These are phyloP conservation scores for Monosporozyma solicola DNA, from an alignment of 805 yeast species.

Conservation along the genomic window DNA sequence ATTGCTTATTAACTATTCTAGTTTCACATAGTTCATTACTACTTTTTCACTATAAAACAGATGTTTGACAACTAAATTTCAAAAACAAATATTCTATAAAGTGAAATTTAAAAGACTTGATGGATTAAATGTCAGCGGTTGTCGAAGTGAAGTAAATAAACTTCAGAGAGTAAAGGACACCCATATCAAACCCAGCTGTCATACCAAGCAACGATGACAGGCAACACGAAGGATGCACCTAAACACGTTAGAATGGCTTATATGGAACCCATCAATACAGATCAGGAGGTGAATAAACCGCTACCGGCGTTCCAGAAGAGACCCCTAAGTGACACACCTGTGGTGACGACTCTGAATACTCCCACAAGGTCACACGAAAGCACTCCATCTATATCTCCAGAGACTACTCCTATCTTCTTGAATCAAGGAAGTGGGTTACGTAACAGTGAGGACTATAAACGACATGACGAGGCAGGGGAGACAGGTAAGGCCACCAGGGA, in stretches of 20 bases:
- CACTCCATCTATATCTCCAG: constrained; percentile 3
- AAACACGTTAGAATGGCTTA: background rate
- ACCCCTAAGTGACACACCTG: constrained; percentile 8
- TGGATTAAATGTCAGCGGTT: too few species aligned
- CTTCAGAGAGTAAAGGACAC: background rate
- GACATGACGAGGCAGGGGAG: background rate
- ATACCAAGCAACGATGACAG: background rate
- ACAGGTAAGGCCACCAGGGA: background rate
- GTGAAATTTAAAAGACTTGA: too few species aligned
- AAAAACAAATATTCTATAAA: too few species aligned
- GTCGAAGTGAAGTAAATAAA: too few species aligned
- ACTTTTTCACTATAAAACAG: too few species aligned
- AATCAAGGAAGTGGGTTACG: background rate
- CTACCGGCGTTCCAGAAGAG: constrained; percentile 4
- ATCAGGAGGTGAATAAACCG: background rate
- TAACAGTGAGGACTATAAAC: too few species aligned
- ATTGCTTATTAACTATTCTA: too few species aligned
- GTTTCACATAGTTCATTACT: too few species aligned
- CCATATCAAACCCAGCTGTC: background rate
- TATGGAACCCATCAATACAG: background rate
- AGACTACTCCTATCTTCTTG: background rate
- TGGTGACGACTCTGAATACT: constrained; percentile 1
- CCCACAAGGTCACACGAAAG: background rate
- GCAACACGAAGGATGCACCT: background rate
- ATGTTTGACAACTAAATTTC: too few species aligned